These are phyloP conservation scores for Mycena olivaceomarginata DNA, from an alignment of 768 basidiomycete species.

Conservation along the genomic window DNA sequence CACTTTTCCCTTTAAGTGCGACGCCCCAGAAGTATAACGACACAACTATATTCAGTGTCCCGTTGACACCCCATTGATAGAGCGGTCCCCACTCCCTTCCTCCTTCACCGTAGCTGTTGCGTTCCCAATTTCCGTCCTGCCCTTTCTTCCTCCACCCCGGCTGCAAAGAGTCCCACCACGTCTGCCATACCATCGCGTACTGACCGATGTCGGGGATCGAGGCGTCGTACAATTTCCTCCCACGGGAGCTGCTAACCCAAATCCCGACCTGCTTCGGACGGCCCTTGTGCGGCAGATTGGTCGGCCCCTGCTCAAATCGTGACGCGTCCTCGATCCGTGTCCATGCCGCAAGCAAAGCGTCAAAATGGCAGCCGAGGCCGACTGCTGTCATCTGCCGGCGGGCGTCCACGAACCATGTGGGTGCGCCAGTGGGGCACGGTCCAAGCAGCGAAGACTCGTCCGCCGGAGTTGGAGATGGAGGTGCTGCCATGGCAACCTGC, in stretches of 20 bases:
- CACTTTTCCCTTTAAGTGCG: background rate
- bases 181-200: slow-evolving; percentile 1
- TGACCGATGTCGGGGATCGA: background rate
- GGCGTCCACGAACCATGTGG: slow-evolving; percentile 11
- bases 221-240: background rate
- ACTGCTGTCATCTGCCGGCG: background rate
- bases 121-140: background rate
- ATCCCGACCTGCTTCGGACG: background rate
- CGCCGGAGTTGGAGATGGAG: too few relatives aligned
- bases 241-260: background rate
- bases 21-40: background rate
- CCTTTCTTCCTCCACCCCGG: background rate
- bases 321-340: slow-evolving; percentile 22
- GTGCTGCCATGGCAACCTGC: too few relatives aligned
- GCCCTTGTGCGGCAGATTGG: background rate
- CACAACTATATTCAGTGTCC: too few relatives aligned
- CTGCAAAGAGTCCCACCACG: slow-evolving; percentile 26
- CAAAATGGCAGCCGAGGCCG: slow-evolving; percentile 1
- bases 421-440: background rate
- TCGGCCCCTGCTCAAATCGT: background rate
- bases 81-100: background rate
- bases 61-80: slow-evolving; percentile 6
- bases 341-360: background rate
- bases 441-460: too few relatives aligned
- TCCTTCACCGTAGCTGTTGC: background rate